These are phyloP conservation scores for Physcomitrellopsis africana DNA, from an alignment of 225 moss, liverwort and hornwort species.

Conservation along the genomic window DNA sequence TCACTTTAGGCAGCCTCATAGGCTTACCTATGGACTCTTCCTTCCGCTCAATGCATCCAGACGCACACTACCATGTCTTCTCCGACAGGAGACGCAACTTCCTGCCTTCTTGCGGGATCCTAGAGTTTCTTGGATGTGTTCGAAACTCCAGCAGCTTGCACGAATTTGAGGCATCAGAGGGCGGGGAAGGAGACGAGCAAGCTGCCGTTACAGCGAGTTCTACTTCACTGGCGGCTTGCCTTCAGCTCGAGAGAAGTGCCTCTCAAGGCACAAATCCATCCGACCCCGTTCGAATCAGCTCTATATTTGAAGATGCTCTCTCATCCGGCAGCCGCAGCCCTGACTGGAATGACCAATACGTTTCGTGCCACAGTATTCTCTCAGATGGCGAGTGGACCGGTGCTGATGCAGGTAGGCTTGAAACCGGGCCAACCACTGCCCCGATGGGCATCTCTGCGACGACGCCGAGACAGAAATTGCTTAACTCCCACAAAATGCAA, in stretches of 20 bases:
- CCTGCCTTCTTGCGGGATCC: constrained; percentile 47
- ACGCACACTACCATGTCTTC: constrained; percentile 33
- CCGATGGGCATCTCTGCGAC: no score
- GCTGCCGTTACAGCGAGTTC: constrained; percentile 10
- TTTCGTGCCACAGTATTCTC: constrained; percentile 53
- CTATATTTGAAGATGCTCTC: constrained; percentile 18
- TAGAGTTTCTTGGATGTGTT: constrained; percentile 44
- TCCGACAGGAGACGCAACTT: constrained; percentile 20
- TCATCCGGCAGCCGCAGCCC: constrained; percentile 47
- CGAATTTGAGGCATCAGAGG: constrained; percentile 19
- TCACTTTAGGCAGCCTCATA: constrained; percentile 57
- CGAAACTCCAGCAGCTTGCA: constrained; percentile 19
- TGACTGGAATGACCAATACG: constrained; percentile 53
- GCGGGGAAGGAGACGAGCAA: constrained; percentile 3
- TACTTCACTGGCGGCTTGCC: constrained; percentile 39
- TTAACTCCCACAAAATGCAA: constrained; percentile 31
- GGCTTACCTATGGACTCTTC: constrained; percentile 55
- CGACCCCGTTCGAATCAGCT: constrained; percentile 1
- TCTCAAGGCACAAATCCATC: constrained; percentile 14
- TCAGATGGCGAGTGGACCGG: constrained; percentile 37
- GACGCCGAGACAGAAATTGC: constrained; percentile 15
- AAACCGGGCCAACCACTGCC: background rate
- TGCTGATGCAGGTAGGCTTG: background rate
- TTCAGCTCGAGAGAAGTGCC: constrained; percentile 32
- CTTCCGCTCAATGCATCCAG: constrained; percentile 41